These are phyloP conservation scores for Copromyces sp. DNA, from an alignment of 495 filamentous ascomycete species.

Conservation along the genomic window DNA sequence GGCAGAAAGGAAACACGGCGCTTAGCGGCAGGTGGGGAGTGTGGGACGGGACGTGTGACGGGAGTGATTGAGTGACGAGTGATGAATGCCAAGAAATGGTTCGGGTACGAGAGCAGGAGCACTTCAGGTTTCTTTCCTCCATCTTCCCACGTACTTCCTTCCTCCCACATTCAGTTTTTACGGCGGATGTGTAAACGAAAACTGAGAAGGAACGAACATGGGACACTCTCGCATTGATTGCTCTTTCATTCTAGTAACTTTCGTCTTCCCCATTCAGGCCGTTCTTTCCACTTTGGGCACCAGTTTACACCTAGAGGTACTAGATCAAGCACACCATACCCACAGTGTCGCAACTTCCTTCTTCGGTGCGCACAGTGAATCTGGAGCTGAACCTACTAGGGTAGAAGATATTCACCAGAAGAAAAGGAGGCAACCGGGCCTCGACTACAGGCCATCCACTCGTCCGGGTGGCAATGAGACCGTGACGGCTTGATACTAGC, in stretches of 20 bases:
- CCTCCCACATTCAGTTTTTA: background rate
- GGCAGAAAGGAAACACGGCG: background rate
- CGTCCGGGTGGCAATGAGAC: background rate
- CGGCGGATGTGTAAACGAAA: background rate
- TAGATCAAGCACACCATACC: background rate
- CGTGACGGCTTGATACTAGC: background rate
- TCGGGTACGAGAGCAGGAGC: background rate
- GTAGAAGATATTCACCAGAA: background rate
- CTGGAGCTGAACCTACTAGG: background rate
- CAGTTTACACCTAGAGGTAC: background rate
- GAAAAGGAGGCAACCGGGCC: background rate
- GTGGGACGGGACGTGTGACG: background rate
- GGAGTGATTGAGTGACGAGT: background rate
- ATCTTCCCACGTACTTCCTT: background rate
- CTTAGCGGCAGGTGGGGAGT: background rate
- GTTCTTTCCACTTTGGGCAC: background rate
- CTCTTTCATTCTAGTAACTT: background rate
- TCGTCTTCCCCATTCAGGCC: background rate
- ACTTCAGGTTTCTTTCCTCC: background rate
- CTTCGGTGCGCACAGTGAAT: background rate
- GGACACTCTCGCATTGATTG: background rate
- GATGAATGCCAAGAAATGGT: background rate
- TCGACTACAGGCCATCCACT: background rate
- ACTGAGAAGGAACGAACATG: background rate
- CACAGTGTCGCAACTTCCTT: background rate